A percentile compares a stretch with the other conserved stretches of the same genome.
These are phyloP conservation scores for Phallus indusiatus DNA, from an alignment of 768 basidiomycete genomes.

Conservation along the genomic window DNA sequence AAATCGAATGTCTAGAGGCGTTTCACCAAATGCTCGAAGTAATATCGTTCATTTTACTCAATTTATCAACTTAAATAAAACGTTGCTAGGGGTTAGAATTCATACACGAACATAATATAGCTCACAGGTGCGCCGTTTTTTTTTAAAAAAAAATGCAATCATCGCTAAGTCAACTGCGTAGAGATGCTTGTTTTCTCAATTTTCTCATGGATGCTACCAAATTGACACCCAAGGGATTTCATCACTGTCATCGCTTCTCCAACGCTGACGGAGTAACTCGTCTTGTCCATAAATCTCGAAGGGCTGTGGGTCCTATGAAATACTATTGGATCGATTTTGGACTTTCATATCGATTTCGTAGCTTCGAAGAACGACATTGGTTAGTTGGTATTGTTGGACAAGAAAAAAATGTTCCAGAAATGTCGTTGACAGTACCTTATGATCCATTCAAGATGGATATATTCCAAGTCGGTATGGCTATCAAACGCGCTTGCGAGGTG, in stretches of 20 bases:
- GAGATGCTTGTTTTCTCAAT: conserved; percentile 10
- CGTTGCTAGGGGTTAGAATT: background rate
- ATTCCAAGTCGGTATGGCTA: background rate
- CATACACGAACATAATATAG: background rate
- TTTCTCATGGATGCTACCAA: conserved; percentile 14
- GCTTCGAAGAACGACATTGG: background rate
- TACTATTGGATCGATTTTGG: conserved; percentile 20
- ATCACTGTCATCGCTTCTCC: background rate
- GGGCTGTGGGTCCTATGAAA: conserved; percentile 17
- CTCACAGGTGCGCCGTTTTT: background rate
- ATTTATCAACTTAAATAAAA: no score
- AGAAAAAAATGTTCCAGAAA: no score
- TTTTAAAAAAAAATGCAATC: no score
- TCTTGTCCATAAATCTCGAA: background rate
- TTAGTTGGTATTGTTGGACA: background rate
- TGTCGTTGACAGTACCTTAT: background rate
- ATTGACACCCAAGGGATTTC: conserved; percentile 10
- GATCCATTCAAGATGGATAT: background rate
- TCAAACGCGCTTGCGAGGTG: background rate
- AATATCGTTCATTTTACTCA: background rate
- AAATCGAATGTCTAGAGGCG: conserved; percentile 10
- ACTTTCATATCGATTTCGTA: background rate
- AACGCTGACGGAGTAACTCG: background rate
- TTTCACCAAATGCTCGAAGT: background rate
- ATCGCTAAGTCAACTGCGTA: no score